Conservation (phyloP, 805 yeast genomes). For the Ogataea zsoltii region DNA sequence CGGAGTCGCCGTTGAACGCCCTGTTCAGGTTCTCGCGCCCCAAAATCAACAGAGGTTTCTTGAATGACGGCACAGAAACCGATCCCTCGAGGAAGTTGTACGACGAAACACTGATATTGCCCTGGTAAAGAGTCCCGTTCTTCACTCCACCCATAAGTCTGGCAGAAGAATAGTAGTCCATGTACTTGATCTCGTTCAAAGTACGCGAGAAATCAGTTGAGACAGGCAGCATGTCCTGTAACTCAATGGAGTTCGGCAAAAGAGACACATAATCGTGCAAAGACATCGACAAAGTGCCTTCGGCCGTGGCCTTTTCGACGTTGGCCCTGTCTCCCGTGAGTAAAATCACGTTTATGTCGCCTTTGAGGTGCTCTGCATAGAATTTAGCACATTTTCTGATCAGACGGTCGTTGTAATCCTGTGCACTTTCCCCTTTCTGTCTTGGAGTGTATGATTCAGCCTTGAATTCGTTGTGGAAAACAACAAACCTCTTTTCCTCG, state of each 20-base stretch:
- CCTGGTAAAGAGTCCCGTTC: slow-evolving; percentile 86
- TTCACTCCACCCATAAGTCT: slow-evolving; percentile 88
- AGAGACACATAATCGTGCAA: slow-evolving; percentile 69
- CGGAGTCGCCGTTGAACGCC: slow-evolving; percentile 89
- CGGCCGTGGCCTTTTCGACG: slow-evolving; percentile 52
- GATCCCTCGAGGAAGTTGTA: slow-evolving; percentile 90
- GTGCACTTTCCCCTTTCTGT: slow-evolving; percentile 65
- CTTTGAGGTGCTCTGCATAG: slow-evolving; percentile 65
- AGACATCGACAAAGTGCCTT: slow-evolving; percentile 55
- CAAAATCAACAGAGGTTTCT: slow-evolving; percentile 76
- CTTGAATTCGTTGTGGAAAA: slow-evolving; percentile 91
- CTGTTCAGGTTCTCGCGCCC: slow-evolving; percentile 88
- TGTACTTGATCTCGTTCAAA: slow-evolving; percentile 56
- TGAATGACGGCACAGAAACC: slow-evolving; percentile 67
- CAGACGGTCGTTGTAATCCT: slow-evolving; percentile 91
- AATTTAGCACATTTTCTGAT: slow-evolving; percentile 74
- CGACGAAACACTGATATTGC: slow-evolving; percentile 74
- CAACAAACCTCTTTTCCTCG: slow-evolving; percentile 80
- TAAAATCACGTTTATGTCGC: slow-evolving; percentile 49
- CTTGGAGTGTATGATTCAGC: slow-evolving; percentile 69
- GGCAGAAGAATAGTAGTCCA: slow-evolving; percentile 77
- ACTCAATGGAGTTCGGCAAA: slow-evolving; percentile 70
- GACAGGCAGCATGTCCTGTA: slow-evolving; percentile 76
- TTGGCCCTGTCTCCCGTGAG: slow-evolving; percentile 81
- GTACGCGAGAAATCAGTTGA: slow-evolving; percentile 40